A percentile compares a stretch with the other conserved stretches of the same genome.
Conservation (phyloP, 2,329 filamentous ascomycete species). For the Fusarium pseudonygamai region DNA sequence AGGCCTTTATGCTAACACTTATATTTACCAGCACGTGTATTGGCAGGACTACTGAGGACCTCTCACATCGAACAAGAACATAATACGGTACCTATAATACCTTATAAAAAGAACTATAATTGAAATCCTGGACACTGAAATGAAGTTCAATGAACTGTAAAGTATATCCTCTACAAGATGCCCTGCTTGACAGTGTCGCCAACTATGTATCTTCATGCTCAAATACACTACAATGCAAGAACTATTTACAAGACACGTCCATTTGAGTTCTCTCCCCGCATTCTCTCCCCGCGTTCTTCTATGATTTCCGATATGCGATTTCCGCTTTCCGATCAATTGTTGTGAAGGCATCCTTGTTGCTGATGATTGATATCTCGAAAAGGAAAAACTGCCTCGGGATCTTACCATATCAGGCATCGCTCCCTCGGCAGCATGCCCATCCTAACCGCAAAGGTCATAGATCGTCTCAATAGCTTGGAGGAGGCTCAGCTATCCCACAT, state of each 20-base stretch:
- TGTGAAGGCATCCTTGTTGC: not conserved
- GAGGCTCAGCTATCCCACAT: not conserved
- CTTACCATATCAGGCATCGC: not conserved
- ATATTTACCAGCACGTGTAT: too few relatives aligned
- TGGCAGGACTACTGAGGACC: too few relatives aligned
- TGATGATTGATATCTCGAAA: not conserved
- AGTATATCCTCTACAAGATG: too few relatives aligned
- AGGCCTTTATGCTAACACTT: too few relatives aligned
- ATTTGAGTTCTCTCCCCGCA: not conserved
- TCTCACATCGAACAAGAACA: too few relatives aligned
- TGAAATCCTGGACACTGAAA: too few relatives aligned
- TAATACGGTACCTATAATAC: too few relatives aligned
- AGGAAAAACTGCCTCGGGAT: not conserved
- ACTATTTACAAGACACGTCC: not conserved
- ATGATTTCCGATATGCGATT: not conserved
- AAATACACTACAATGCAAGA: too few relatives aligned
- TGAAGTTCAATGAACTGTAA: too few relatives aligned
- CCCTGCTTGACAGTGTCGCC: too few relatives aligned
- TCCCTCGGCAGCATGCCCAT: not conserved
- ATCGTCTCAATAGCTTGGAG: not conserved
- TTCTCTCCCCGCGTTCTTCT: not conserved
- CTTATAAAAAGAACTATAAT: too few relatives aligned
- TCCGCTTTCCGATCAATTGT: too few relatives aligned
- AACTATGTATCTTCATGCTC: not conserved
- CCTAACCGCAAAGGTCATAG: not conserved